Base-by-base conservation (phyloP, 352 stramenopile genomes). In the Phytophthora chlamydospora region DNA sequence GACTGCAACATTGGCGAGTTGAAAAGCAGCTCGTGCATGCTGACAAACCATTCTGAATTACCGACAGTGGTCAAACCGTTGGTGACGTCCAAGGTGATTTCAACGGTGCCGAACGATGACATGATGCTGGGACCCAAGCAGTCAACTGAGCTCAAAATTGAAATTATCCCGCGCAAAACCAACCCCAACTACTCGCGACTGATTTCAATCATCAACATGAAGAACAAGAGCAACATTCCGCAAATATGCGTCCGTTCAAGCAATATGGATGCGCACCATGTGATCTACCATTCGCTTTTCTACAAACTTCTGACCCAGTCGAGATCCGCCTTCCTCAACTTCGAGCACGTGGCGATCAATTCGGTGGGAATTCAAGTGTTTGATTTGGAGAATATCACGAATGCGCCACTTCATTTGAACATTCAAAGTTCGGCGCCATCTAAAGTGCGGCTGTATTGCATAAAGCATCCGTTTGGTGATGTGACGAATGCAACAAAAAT, bases 241-340 rank as follows among this genome's bases (percentile, higher is more conserved):
- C 84, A 95, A 60, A 87, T 96, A 24, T 95, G 87, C 35, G 87
- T 96, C 8, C 85, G 87, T 8, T 96, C 86, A 10, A 95, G 87
- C 74, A 96, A 96, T 62, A 96, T 96, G 88, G 88, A 96, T 44
- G 87, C 88, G 1, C 86, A 96, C 46, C 87, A 96, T 55, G 88
- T 96, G 29, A 96, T 96, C 51, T 96, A 96, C 53, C 88, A 96
- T 54, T 96, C 88, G 31, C 66, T 95, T 32, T 96, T 95, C 57
- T 96, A 96, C 83, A 95, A 93, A 49, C 71, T 96, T 19, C 52
- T 95, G 52, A 96, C 88, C 16, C 85, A 84, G 38, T 91, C 85
- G 24, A 87, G 78, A 50, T 93, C 86, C 11, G 88, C 85, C 39
- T 95, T 96, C 44, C 55, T 96, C 31, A 96, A 95, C 41, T 96